Base-by-base conservation (phyloP, 2,329 filamentous ascomycete species). In the Fusarium sp. region DNA sequence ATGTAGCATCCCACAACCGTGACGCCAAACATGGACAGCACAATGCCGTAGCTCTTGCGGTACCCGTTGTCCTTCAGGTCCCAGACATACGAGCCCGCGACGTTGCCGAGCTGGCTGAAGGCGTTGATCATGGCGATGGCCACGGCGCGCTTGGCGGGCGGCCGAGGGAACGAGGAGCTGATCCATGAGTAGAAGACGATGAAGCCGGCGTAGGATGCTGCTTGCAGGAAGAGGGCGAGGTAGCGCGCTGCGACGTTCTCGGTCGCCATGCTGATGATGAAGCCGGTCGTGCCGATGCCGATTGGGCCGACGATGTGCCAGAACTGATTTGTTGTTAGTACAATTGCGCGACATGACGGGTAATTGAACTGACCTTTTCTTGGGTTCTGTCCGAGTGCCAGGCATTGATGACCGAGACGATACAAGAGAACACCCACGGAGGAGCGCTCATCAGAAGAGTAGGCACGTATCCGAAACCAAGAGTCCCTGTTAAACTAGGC, bases 31-130 rank as follows among this genome's bases (percentile, higher is more conserved):
- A 92, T 92, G 77, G 88, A 84, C 20, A 87, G 86, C 10, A 92
- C 90, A 64, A 92, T 90, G 8, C 89, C 90, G 75, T 92, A 92
- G 69, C 89, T 91, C 82, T 89, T 87, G 72, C 90, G 86, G 83
- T 86, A 92, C 0, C 90, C 90, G 70, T 91, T 87, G 0, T 86
- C 89, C 30, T 84, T 82, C 56, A 92, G 83, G 59, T 85, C 82
- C 90, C 90, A 92, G 7, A 92, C 89, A 75, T 92, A 92, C 0
- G 86, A 88, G 5, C 90, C 90, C 0, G 89, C 89, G 2, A 89
- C 85, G 76, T 89, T 90, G 59, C 88, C 88, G 6, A 90, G 83
- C 81, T 89, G 88, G 45, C 84, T 85, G 80, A 88, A 87, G 65
- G 85, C 88, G 78, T 90, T 90, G 83, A 90, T 87, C 79, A 90